phyloP scores from a whole-genome alignment of 768 basidiomycete genomes.

The Tylopilus cervinicoccineus region DNA sequence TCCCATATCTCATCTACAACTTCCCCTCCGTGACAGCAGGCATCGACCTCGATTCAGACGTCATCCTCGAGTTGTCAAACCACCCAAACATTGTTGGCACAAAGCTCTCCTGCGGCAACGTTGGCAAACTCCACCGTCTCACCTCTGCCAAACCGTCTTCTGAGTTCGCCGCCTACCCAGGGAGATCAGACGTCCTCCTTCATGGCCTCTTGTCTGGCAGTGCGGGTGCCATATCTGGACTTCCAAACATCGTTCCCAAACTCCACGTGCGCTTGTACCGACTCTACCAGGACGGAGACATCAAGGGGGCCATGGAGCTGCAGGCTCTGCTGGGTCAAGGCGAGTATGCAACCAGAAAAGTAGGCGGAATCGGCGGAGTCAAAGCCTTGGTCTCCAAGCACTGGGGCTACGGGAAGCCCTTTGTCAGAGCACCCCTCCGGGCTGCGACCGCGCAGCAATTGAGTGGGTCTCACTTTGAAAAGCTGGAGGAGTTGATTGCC shows the following conservation, averaged over 20 bases:
- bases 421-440: conserved; percentile 49
- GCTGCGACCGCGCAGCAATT: conserved; percentile 36
- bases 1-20: conserved; percentile 81
- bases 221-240: conserved; percentile 62
- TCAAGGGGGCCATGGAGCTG: conserved; percentile 55
- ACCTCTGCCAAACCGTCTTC: conserved; percentile 50
- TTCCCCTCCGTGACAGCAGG: conserved; percentile 81
- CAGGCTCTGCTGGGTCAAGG: conserved; percentile 62
- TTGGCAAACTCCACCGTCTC: conserved; percentile 79
- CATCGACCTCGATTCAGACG: conserved; percentile 80
- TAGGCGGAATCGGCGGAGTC: conserved; percentile 66
- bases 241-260: conserved; percentile 60
- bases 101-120: conserved; percentile 81
- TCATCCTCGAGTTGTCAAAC: conserved; percentile 58
- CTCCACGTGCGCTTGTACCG: conserved; percentile 48
- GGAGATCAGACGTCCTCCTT: conserved; percentile 66
- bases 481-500: conserved; percentile 43
- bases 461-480: conserved; percentile 36
- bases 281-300: conserved; percentile 48
- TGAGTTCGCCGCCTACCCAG: conserved; percentile 70
- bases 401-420: conserved; percentile 57
- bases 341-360: conserved; percentile 59
- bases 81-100: conserved; percentile 86
- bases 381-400: conserved; percentile 59
- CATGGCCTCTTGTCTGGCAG: conserved; percentile 59